Conservation (phyloP, 441 rosid genomes). For the Hypseocharis bilobata region DNA sequence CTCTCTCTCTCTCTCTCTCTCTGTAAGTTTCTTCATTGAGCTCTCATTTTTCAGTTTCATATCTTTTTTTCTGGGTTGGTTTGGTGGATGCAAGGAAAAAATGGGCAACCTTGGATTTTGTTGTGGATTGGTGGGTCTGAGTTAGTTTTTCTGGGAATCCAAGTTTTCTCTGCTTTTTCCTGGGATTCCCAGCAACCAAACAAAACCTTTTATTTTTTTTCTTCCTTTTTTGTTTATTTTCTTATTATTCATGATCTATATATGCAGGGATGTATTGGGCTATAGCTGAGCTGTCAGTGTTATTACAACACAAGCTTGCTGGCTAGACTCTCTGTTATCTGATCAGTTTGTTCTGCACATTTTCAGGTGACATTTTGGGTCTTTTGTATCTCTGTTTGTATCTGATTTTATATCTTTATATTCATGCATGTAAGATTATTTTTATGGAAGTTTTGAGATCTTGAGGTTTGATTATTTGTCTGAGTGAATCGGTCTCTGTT, state of each 20-base stretch:
- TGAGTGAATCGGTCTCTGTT: neutral
- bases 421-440: neutral
- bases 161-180: constrained; percentile 10
- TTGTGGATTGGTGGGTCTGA: neutral
- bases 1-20: neutral
- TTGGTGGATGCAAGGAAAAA: constrained; percentile 15
- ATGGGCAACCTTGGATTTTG: neutral
- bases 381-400: too few species aligned
- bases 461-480: constrained; percentile 1
- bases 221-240: neutral
- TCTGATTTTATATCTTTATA: neutral
- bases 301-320: constrained; percentile 9
- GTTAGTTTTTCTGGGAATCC: neutral
- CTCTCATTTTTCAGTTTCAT: neutral
- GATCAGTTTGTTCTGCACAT: constrained; percentile 13
- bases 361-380: constrained; percentile 25
- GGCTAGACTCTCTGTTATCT: constrained; percentile 13
- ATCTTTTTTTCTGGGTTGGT: constrained; percentile 1
- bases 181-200: constrained; percentile 15
- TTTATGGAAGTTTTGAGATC: constrained; percentile 23
- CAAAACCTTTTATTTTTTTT: constrained; percentile 12
- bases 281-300: constrained; percentile 4
- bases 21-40: constrained; percentile 7
- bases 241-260: neutral
- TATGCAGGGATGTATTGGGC: constrained; percentile 21